These are phyloP conservation scores for Exutisphaerella laricina DNA, from an alignment of 2,329 filamentous ascomycete species.

Conservation along the genomic window DNA sequence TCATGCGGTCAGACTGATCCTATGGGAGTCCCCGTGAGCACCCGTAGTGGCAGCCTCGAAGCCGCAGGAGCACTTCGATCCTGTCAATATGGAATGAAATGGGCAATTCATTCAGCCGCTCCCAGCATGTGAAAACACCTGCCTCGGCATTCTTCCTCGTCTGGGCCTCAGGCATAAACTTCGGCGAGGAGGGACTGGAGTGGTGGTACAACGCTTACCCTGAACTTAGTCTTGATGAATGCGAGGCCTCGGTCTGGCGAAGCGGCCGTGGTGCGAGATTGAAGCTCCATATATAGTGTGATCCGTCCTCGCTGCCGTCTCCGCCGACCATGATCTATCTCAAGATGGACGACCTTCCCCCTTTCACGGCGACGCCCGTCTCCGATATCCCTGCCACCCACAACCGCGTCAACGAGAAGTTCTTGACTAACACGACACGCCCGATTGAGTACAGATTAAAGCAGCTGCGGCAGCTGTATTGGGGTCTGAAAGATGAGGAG, in stretches of 20 bases:
- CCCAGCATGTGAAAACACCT: no score
- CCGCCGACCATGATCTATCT: slow-evolving; percentile 5
- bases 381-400: slow-evolving; percentile 60
- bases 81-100: no score
- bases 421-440: slow-evolving; percentile 73
- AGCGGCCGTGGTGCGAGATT: neutral
- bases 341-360: slow-evolving; percentile 7
- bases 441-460: slow-evolving; percentile 72
- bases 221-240: no score
- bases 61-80: no score
- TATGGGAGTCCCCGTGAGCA: no score
- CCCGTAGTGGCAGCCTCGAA: no score
- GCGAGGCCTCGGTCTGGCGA: neutral
- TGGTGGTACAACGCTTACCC: no score
- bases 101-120: no score
- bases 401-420: slow-evolving; percentile 60
- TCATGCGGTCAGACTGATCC: no score
- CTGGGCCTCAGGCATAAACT: no score
- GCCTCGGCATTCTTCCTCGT: no score
- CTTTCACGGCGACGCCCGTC: slow-evolving; percentile 50
- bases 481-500: slow-evolving; percentile 76
- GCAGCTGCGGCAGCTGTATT: slow-evolving; percentile 92
- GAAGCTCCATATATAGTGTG: neutral
- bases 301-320: neutral
- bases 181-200: no score